Evolutionary conservation across 768 basidiomycete genomes (phyloP), one percentile per base, ranked within the genome.

Genomic region (Pleurotus sapidus): DNA sequence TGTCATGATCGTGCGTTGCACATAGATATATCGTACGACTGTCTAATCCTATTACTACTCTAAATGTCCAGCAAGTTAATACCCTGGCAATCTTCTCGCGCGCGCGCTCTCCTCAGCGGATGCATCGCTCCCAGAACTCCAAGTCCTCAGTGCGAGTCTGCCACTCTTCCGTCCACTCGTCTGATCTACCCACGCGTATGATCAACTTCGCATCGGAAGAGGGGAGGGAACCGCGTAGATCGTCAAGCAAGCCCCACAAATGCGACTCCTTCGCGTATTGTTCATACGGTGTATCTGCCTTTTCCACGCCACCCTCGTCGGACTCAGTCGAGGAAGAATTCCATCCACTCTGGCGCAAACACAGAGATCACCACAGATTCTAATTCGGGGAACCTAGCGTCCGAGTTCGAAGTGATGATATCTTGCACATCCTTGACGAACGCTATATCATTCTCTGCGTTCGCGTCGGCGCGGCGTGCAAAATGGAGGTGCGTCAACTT

Each of bases 401-500:
- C 56, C 3, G 67, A 63, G 17, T 65, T 67, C 39, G 61, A 56
- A 24, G 55, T 60, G 34, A 78, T 64, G 39, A 77, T 61, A 9
- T 43, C 11, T 12, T 58, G 61, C 14, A 79, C 57, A 14, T 74
- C 72, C 8, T 70, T 63, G 2, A 66, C 64, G 53, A 79, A 79
- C 15, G 64, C 54, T 5, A 59, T 18, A 61, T 79, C 78, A 55
- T 79, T 79, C 23, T 72, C 74, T 56, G 65, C 64, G 59, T 78
- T 79, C 4, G 76, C 74, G 47, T 75, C 66, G 18, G 72, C 67
- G 1, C 71, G 70, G 30, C 78, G 76, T 2, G 75, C 62, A 7
- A 79, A 64, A 49, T 76, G 69, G 15, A 78, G 63, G 60, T 78
- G 72, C 1, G 77, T 68, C 4, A 79, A 68, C 24, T 70, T 34